Evolutionary conservation across 768 basidiomycete genomes (phyloP), one percentile per base, ranked within the genome.

Genomic region (Dioszegia hungarica): DNA sequence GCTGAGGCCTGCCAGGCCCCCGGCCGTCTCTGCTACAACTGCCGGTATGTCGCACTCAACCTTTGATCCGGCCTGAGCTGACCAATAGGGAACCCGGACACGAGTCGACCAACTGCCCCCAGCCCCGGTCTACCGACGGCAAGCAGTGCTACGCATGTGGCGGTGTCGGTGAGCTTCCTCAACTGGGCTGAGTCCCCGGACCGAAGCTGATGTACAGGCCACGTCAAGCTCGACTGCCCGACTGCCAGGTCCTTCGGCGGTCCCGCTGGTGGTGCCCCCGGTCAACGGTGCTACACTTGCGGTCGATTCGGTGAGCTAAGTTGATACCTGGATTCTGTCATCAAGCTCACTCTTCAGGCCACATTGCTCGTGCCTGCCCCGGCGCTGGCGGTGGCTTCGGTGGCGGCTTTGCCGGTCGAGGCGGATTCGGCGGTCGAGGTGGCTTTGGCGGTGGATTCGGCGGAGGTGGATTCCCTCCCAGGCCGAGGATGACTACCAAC

Each of bases 101-200:
- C 67, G 90, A 93, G 77, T 90, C 88, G 19, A 86, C 88, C 54
- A 84, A 87, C 54, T 93, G 91, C 75, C 87, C 89, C 37, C 84
- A 84, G 63, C 90, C 90, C 36, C 83, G 89, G 60, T 86, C 84
- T 37, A 86, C 86, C 41, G 82, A 87, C 47, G 84, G 87, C 28
- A 92, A 90, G 78, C 89, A 93, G 77, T 94, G 91, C 75, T 94
- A 92, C 76, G 87, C 86, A 36, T 95, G 90, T 69, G 89, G 90
- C 24, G 92, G 90, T 50, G 84, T 95, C 63, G 91, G 91, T 59
- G 89, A 92, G 68, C 64, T 86, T 87, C 77, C n/a, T n/a, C n/a
- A n/a, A 53, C 22, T 88, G 46, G 89, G 90, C 70, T 90, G 89
- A 64, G 88, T 88, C 20, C 90, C 34, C 17, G 2, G 25, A 38